Conservation (phyloP, 2,329 filamentous ascomycete species). For the Trichoderma koningii region DNA sequence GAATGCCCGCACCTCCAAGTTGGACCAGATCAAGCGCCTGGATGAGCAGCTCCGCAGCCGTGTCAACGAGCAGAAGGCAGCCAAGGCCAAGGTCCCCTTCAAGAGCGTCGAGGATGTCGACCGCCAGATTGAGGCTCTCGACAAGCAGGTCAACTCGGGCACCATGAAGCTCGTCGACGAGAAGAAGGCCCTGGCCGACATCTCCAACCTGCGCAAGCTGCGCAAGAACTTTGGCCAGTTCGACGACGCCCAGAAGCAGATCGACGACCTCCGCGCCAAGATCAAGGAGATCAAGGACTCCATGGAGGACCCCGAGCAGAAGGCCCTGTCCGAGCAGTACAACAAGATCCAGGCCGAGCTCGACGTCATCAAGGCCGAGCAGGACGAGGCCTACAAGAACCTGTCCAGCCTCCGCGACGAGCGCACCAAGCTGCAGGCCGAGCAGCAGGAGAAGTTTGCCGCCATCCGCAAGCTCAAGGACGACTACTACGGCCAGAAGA, state of each 20-base stretch:
- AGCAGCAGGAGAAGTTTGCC: conserved; percentile 83
- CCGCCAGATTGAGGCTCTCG: conserved; percentile 74
- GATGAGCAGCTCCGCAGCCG: conserved; percentile 86
- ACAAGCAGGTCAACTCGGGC: conserved; percentile 83
- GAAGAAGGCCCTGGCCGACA: conserved; percentile 86
- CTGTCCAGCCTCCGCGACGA: conserved; percentile 83
- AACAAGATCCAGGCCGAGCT: conserved; percentile 83
- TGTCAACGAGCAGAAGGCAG: conserved; percentile 82
- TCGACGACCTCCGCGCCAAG: conserved; percentile 83
- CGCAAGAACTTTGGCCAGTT: conserved; percentile 89
- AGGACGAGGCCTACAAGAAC: conserved; percentile 88
- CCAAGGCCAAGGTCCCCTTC: conserved; percentile 77
- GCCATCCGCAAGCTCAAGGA: conserved; percentile 88
- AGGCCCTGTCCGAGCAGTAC: conserved; percentile 85
- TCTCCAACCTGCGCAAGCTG: conserved; percentile 80
- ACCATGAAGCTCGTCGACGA: conserved; percentile 96
- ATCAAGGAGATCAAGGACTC: conserved; percentile 86
- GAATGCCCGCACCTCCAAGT: conserved; percentile 71
- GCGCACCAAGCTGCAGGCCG: conserved; percentile 76
- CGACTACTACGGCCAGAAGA: conserved; percentile 77
- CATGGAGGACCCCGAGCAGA: conserved; percentile 88
- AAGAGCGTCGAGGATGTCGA: conserved; percentile 89
- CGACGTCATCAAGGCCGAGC: conserved; percentile 86
- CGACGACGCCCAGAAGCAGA: conserved; percentile 82
- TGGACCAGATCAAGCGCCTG: conserved; percentile 89